These are phyloP conservation scores for Isabelozyma heimii DNA, from an alignment of 805 yeast genomes.

Conservation along the genomic window DNA sequence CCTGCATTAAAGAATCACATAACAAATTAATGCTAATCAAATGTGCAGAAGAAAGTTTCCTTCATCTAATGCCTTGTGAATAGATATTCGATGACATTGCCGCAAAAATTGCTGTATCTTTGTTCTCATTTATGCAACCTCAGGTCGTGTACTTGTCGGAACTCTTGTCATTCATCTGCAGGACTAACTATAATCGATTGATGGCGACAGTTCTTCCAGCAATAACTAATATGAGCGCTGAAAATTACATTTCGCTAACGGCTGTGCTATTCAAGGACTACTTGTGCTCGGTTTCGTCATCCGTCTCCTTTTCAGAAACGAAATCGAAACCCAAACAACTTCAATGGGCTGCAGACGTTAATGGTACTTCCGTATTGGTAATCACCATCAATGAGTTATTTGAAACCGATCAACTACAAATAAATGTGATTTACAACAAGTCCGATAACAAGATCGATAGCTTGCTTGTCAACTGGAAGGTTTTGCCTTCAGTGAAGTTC, in stretches of 20 bases:
- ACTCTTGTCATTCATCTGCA: background rate
- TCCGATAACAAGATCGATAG: constrained; percentile 12
- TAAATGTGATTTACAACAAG: constrained; percentile 8
- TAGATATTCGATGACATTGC: too few relatives aligned
- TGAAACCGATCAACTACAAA: constrained; percentile 1
- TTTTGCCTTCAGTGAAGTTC: constrained; percentile 11
- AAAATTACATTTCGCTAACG: constrained; percentile 20
- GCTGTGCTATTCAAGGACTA: constrained; percentile 16
- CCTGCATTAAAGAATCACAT: too few relatives aligned
- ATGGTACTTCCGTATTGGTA: constrained; percentile 2
- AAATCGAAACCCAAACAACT: background rate
- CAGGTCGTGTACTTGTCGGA: background rate
- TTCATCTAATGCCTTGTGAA: too few relatives aligned
- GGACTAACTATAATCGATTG: background rate
- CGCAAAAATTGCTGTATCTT: too few relatives aligned
- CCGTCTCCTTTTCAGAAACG: background rate
- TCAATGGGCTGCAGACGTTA: constrained; percentile 5
- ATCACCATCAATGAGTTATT: constrained; percentile 7
- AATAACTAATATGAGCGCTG: constrained; percentile 7
- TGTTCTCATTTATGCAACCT: too few relatives aligned
- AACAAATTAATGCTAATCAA: too few relatives aligned
- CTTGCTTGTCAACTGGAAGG: constrained; percentile 21
- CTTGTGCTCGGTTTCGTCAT: constrained; percentile 10
- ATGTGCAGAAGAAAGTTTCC: too few relatives aligned
- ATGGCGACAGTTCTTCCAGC: background rate